These are phyloP conservation scores for Patellifolia procumbens DNA, from an alignment of 179 eudicot species.

Conservation along the genomic window DNA sequence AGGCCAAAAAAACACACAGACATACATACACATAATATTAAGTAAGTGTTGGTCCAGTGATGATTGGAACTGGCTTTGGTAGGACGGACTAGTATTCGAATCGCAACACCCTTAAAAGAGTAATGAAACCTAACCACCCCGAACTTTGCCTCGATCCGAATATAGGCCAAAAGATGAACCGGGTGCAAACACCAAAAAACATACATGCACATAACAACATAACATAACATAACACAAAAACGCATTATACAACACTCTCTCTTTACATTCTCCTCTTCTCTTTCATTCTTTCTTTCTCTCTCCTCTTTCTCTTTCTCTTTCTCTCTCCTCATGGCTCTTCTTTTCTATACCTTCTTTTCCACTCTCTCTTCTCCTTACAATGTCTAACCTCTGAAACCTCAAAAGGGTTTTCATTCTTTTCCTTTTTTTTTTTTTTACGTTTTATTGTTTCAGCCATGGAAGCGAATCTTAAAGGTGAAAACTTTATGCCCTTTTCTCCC, in stretches of 20 bases:
- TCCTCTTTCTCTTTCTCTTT: not conserved
- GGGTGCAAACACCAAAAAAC: too few species aligned
- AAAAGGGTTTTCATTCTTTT: conserved; percentile 17
- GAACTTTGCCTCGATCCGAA: too few species aligned
- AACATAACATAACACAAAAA: not conserved
- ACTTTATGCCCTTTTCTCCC: not conserved
- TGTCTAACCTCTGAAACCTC: conserved; percentile 16
- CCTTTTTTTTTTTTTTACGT: not conserved
- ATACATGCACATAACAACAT: too few species aligned
- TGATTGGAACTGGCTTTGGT: too few species aligned
- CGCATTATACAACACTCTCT: not conserved
- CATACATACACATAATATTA: conserved; percentile 15
- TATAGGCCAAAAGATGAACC: too few species aligned
- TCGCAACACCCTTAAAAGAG: too few species aligned
- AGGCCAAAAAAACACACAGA: not conserved
- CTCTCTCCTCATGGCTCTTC: conserved; percentile 7
- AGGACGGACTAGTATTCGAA: too few species aligned
- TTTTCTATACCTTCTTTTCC: conserved; percentile 3
- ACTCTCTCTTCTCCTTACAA: conserved; percentile 11
- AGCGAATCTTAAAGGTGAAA: conserved; percentile 31
- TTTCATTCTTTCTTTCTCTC: not conserved
- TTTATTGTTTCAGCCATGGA: conserved; percentile 20
- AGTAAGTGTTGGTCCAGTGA: too few species aligned
- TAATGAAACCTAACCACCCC: too few species aligned
- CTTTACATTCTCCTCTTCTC: not conserved